Percentiles rank a stretch among this genome's conserved stretches.
These are phyloP conservation scores for Sanghuangporus baumii DNA, from an alignment of 1,284 basidiomycete genomes.

Conservation along the genomic window DNA sequence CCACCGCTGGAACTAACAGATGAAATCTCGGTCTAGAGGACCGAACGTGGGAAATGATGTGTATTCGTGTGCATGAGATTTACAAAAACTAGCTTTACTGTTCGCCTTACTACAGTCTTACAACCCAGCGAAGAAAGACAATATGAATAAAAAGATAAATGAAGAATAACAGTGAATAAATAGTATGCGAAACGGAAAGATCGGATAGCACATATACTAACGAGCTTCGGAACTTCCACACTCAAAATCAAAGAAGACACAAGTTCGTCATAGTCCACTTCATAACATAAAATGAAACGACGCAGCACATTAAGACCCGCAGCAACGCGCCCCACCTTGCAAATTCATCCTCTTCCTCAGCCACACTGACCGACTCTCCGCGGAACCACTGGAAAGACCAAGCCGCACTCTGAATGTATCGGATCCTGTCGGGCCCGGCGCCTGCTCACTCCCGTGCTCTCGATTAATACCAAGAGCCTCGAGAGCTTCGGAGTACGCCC, in stretches of 20 bases:
- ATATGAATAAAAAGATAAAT: background rate
- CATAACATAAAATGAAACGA: background rate
- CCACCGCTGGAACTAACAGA: background rate
- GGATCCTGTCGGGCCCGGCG: constrained; percentile 13
- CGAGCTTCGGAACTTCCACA: background rate
- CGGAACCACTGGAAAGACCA: background rate
- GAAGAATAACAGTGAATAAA: background rate
- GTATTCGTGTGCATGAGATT: background rate
- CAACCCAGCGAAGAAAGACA: background rate
- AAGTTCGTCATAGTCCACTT: background rate
- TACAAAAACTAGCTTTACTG: background rate
- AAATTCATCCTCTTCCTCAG: background rate
- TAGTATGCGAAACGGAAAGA: background rate
- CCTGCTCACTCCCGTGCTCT: constrained; percentile 23
- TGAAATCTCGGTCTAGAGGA: background rate
- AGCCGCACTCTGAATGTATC: constrained; percentile 19
- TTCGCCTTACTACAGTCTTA: too few species aligned
- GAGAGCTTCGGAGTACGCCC: constrained; percentile 56
- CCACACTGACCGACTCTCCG: background rate
- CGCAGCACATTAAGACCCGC: constrained; percentile 1
- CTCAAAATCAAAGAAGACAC: too few species aligned
- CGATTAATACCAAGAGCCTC: constrained; percentile 26
- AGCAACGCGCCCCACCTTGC: constrained; percentile 5
- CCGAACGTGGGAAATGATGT: background rate
- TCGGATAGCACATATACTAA: background rate